Evolutionary conservation across 1,284 basidiomycete genomes (phyloP).

Genomic region (Apiotrichum veenhuisii): DNA sequence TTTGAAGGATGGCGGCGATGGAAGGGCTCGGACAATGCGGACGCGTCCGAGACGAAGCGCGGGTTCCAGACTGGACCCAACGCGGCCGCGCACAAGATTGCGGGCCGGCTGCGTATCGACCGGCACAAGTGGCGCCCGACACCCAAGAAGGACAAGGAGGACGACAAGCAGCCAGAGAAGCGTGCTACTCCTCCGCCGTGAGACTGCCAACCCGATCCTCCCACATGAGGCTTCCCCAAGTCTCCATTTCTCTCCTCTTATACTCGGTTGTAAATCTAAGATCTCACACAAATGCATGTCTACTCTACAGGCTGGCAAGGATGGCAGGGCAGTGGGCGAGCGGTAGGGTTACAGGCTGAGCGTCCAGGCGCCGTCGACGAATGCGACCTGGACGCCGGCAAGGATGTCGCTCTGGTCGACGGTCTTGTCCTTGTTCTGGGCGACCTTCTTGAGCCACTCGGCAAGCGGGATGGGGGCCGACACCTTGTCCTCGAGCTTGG

Average conservation of each 20-base stretch:
- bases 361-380: constrained; percentile 33
- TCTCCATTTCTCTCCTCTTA: not conserved
- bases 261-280: constrained; percentile 7
- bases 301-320: constrained; percentile 1
- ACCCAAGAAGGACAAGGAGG: not conserved
- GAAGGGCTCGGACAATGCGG: constrained; percentile 37
- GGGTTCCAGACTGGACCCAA: constrained; percentile 44
- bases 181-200: not conserved
- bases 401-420: constrained; percentile 31
- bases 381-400: constrained; percentile 26
- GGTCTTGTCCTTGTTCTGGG: constrained; percentile 30
- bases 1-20: constrained; percentile 51
- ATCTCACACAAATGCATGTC: constrained; percentile 16
- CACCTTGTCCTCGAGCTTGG: constrained; percentile 27
- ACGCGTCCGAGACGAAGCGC: constrained; percentile 32
- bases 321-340: not conserved
- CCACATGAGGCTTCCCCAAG: constrained; percentile 1
- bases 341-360: constrained; percentile 20
- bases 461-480: constrained; percentile 13
- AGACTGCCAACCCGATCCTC: not conserved
- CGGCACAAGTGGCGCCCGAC: constrained; percentile 20
- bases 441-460: constrained; percentile 24
- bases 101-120: constrained; percentile 42
- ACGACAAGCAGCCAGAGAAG: constrained; percentile 8
- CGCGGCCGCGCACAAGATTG: constrained; percentile 41